Percentiles rank a stretch among this genome's conserved stretches.
These are phyloP conservation scores for Crepidotus variabilis DNA, from an alignment of 768 basidiomycete genomes.

Conservation along the genomic window DNA sequence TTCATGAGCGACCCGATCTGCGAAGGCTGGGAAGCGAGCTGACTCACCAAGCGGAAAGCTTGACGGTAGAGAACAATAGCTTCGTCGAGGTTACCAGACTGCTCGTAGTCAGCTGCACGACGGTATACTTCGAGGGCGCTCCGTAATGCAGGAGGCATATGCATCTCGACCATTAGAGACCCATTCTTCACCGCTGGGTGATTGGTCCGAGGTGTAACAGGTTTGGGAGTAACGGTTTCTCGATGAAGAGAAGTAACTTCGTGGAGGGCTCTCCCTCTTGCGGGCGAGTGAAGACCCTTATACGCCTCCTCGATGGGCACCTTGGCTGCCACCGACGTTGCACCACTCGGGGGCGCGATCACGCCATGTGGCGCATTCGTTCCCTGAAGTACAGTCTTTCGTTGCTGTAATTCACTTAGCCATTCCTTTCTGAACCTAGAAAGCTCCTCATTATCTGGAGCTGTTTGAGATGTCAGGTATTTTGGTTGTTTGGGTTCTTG, in stretches of 20 bases:
- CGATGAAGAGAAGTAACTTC: not conserved
- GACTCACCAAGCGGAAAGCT: slow-evolving; percentile 63
- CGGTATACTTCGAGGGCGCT: slow-evolving; percentile 65
- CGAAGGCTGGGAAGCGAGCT: not conserved
- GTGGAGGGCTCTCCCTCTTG: not conserved
- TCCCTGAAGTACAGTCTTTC: slow-evolving; percentile 16
- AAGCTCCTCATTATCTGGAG: slow-evolving; percentile 35
- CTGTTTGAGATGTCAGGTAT: slow-evolving; percentile 1
- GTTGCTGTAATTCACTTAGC: slow-evolving; percentile 58
- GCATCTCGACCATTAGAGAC: slow-evolving; percentile 11
- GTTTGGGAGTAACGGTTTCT: no score
- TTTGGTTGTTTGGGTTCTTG: not conserved
- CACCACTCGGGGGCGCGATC: slow-evolving; percentile 1
- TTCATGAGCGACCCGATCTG: not conserved
- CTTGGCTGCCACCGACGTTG: not conserved
- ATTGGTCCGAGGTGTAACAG: slow-evolving; percentile 1
- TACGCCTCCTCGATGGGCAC: not conserved
- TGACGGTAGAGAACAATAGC: slow-evolving; percentile 75
- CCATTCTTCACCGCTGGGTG: slow-evolving; percentile 25
- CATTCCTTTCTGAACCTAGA: slow-evolving; percentile 69
- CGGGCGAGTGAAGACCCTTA: not conserved
- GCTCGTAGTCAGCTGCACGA: slow-evolving; percentile 70
- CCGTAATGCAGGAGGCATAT: slow-evolving; percentile 31
- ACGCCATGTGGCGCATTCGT: slow-evolving; percentile 1
- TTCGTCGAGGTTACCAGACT: slow-evolving; percentile 68